Evolutionary conservation across 768 basidiomycete genomes (phyloP).

Genomic region (Mycena venus): DNA sequence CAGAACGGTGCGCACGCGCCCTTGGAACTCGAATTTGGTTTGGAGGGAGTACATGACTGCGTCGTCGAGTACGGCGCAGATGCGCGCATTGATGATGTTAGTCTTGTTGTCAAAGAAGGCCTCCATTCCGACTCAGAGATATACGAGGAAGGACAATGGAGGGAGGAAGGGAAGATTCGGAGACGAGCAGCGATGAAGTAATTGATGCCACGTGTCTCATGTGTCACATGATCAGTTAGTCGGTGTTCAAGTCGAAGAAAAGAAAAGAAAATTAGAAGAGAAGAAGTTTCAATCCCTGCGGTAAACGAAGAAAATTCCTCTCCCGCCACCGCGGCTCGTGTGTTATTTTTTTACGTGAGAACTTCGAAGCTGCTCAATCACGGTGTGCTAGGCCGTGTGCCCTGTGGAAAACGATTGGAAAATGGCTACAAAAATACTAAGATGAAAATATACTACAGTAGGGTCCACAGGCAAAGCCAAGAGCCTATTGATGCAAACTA

Average conservation of each 20-base stretch:
- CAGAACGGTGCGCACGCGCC: conserved; percentile 59
- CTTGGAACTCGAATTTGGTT: conserved; percentile 58
- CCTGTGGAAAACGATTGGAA: no score
- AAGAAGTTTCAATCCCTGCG: no score
- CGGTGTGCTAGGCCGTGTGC: no score
- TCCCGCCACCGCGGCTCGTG: no score
- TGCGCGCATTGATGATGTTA: conserved; percentile 60
- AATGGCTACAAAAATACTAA: no score
- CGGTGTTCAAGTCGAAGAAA: neutral
- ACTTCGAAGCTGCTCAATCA: no score
- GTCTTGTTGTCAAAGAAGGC: conserved; percentile 64
- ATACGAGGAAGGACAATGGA: neutral
- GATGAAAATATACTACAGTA: neutral
- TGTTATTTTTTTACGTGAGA: no score
- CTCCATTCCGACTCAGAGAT: conserved; percentile 53
- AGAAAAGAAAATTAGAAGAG: no score
- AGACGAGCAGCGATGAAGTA: neutral
- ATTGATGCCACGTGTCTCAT: conserved; percentile 10
- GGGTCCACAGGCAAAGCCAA: no score
- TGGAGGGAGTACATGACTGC: conserved; percentile 58
- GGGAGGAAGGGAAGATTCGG: neutral
- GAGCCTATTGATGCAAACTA: no score
- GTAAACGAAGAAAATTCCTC: no score
- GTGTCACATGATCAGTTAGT: neutral
- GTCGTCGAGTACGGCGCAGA: conserved; percentile 59